phyloP scores from a whole-genome alignment of 2,329 filamentous ascomycete genomes.

The Neofusicoccum ribis region DNA sequence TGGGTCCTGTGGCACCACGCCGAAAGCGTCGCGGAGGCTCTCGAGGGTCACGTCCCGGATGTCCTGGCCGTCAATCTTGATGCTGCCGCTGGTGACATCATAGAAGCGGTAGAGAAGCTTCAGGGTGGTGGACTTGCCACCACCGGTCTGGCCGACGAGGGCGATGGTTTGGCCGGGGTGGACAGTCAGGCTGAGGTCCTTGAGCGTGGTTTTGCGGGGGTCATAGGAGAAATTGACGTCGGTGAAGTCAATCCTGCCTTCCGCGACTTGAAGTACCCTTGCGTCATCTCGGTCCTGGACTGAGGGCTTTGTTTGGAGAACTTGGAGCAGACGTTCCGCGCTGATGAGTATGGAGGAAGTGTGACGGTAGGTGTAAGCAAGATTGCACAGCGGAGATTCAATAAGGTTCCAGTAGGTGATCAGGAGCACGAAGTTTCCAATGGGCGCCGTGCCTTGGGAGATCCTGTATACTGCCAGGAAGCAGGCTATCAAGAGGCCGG shows the following conservation, averaged over 20 bases:
- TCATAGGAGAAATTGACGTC: conserved; percentile 51
- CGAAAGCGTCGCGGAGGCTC: conserved; percentile 53
- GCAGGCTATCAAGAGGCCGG: conserved; percentile 52
- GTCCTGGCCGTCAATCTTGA: conserved; percentile 56
- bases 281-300: conserved; percentile 53
- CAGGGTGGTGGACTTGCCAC: conserved; percentile 58
- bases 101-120: conserved; percentile 59
- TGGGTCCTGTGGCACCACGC: conserved; percentile 43
- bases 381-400: conserved; percentile 50
- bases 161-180: conserved; percentile 55
- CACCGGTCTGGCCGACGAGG: conserved; percentile 58
- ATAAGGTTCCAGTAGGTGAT: conserved; percentile 62
- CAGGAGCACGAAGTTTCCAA: conserved; percentile 65
- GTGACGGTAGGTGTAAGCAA: conserved; percentile 52
- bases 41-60: conserved; percentile 56
- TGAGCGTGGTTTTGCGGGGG: conserved; percentile 51
- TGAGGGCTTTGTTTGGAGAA: conserved; percentile 60
- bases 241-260: conserved; percentile 52
- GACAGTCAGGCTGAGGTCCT: conserved; percentile 52
- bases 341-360: conserved; percentile 60
- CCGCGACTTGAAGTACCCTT: conserved; percentile 52
- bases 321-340: conserved; percentile 60
- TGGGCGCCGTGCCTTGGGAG: conserved; percentile 47
- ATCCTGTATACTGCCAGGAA: conserved; percentile 58
- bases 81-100: conserved; percentile 51